Conservation (phyloP, 495 filamentous ascomycete species). For the Annulohypoxylon bovei region DNA sequence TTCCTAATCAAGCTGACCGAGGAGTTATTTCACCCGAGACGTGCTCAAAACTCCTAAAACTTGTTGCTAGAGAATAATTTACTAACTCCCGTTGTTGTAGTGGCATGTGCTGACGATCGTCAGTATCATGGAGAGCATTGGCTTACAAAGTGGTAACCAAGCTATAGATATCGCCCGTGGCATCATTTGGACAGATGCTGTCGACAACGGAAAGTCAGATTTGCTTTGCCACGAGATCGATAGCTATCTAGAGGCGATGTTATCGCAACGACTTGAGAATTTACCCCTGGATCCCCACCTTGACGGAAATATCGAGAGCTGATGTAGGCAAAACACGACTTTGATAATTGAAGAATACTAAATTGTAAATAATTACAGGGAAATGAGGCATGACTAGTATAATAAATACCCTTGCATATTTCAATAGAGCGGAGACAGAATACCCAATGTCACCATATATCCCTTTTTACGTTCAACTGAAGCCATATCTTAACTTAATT, state of each 20-base stretch:
- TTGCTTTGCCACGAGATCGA: constrained; percentile 38
- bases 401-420: background rate
- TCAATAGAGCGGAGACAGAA: background rate
- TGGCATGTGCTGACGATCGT: constrained; percentile 45
- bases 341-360: background rate
- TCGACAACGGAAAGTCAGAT: constrained; percentile 35
- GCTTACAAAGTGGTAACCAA: constrained; percentile 26
- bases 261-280: background rate
- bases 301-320: background rate
- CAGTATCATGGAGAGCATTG: constrained; percentile 37
- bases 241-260: constrained; percentile 19
- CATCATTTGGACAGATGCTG: constrained; percentile 41
- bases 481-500: background rate
- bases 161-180: constrained; percentile 39
- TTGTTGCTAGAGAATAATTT: no score
- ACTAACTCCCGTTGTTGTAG: no score
- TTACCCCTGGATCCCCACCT: background rate
- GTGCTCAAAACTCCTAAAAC: no score
- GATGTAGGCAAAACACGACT: background rate
- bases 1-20: no score
- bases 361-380: background rate
- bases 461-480: background rate
- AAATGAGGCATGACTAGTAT: background rate
- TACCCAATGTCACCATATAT: background rate
- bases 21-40: no score